Evolutionary conservation across 345 rosid genomes (phyloP), one percentile per base, ranked within the genome.

Genomic region (Citrus sp.): DNA sequence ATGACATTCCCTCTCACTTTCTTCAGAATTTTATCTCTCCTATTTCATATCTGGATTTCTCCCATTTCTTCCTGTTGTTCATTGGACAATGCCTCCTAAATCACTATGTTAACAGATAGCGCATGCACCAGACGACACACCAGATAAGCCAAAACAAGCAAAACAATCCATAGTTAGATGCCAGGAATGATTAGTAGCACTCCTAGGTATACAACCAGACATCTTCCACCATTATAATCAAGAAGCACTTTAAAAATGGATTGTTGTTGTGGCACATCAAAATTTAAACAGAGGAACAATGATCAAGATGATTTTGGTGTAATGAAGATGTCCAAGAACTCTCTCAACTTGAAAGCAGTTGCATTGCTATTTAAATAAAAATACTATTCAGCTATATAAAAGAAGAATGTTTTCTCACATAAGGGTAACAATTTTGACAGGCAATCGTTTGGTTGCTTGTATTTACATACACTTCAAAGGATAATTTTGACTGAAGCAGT

Each of bases 401-500:
- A 73, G 64, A 37, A 85, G 60, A 63, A 9, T 61, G 40, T 67
- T 21, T 62, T 30, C 80, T 88, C 70, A 93, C 98, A 98, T 84
- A 64, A 67, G 91, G 85, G 63, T 81, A 82, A 85, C 97, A 93
- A 81, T 91, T 86, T 80, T 89, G 86, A 73, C 80, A 94, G 40
- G 85, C 84, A 75, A 95, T 72, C 28, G 90, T 86, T 88, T 93
- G 94, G 76, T 84, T 82, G 76, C 77, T 82, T 67, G 87, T 82
- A 84, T 89, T 91, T 63, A 89, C 96, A 79, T 81, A 87, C 59
- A 93, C 90, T 82, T 93, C 93, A 69, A 98, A 92, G 0, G 90
- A 86, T 68, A 90, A 90, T 82, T 86, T 87, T 62, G 87, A 93
- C 97, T 95, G 85, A 65, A 81, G 84, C 68, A 84, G 70, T 78